These are phyloP conservation scores for Cyberlindnera maritima DNA, from an alignment of 805 yeast genomes.

Conservation along the genomic window DNA sequence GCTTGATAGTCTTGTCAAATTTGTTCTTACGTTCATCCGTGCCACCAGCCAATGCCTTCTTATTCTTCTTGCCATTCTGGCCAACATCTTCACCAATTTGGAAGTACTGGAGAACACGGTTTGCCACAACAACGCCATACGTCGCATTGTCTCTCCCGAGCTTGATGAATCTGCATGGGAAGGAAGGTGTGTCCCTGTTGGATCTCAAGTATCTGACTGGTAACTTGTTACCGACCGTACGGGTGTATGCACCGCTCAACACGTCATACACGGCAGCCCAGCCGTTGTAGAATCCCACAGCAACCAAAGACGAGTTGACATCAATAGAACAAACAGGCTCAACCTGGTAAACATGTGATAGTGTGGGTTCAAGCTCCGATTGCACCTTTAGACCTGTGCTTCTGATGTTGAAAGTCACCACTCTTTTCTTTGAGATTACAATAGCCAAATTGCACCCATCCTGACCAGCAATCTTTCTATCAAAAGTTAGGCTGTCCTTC, in stretches of 20 bases:
- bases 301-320: conserved; percentile 23
- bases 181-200: neutral
- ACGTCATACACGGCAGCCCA: conserved; percentile 25
- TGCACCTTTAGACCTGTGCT: neutral
- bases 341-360: neutral
- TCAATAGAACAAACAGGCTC: conserved; percentile 19
- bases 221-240: conserved; percentile 18
- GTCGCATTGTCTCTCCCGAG: conserved; percentile 15
- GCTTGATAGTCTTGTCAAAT: conserved; percentile 18
- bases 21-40: conserved; percentile 21
- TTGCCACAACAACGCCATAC: conserved; percentile 19
- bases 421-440: conserved; percentile 8
- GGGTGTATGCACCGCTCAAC: conserved; percentile 19
- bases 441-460: conserved; percentile 29
- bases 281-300: conserved; percentile 25
- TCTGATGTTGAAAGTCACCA: conserved; percentile 20
- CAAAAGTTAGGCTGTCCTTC: conserved; percentile 3
- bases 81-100: conserved; percentile 20
- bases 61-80: conserved; percentile 9
- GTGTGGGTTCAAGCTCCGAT: conserved; percentile 3
- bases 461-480: conserved; percentile 22
- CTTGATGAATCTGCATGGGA: conserved; percentile 11
- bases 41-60: conserved; percentile 13
- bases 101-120: conserved; percentile 23
- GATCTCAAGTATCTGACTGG: conserved; percentile 16